These are phyloP conservation scores for Porphyrellus cyaneotinctus DNA, from an alignment of 768 basidiomycete genomes.

Conservation along the genomic window DNA sequence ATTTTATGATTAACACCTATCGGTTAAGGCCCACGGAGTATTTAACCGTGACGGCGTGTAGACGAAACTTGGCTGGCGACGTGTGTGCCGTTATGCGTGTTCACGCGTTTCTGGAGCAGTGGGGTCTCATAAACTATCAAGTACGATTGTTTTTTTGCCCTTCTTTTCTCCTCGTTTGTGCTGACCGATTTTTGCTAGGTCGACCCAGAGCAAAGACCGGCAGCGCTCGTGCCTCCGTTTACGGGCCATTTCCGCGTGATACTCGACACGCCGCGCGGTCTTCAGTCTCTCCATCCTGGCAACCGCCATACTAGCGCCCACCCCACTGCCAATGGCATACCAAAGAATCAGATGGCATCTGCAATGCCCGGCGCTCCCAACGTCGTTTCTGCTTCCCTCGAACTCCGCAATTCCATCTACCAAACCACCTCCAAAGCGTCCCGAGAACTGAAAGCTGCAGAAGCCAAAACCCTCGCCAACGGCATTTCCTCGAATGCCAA, in stretches of 20 bases:
- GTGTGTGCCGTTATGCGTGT: conserved; percentile 99
- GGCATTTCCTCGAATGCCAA: conserved; percentile 42
- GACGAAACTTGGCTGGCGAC: conserved; percentile 94
- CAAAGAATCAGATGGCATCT: conserved; percentile 32
- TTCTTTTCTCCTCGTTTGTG: neutral
- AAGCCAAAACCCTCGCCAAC: conserved; percentile 64
- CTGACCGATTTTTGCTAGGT: conserved; percentile 51
- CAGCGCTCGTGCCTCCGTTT: conserved; percentile 92
- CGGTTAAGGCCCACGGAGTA: conserved; percentile 92
- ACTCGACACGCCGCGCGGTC: conserved; percentile 92
- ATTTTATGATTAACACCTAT: conserved; percentile 99
- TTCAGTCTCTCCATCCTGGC: conserved; percentile 89
- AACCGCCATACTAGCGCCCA: conserved; percentile 52
- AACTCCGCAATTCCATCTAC: conserved; percentile 84
- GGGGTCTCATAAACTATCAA: conserved; percentile 99
- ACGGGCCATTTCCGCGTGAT: conserved; percentile 99
- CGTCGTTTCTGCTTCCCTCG: conserved; percentile 64
- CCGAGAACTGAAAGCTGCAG: conserved; percentile 58
- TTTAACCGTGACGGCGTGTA: conserved; percentile 93
- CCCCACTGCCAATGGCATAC: conserved; percentile 46
- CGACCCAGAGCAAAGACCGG: conserved; percentile 93
- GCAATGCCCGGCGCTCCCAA: conserved; percentile 6
- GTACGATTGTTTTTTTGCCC: conserved; percentile 42
- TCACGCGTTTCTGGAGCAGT: conserved; percentile 97
- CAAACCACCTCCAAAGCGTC: conserved; percentile 85